Conservation (phyloP, 352 stramenopile species). For the Pythium sp. region DNA sequence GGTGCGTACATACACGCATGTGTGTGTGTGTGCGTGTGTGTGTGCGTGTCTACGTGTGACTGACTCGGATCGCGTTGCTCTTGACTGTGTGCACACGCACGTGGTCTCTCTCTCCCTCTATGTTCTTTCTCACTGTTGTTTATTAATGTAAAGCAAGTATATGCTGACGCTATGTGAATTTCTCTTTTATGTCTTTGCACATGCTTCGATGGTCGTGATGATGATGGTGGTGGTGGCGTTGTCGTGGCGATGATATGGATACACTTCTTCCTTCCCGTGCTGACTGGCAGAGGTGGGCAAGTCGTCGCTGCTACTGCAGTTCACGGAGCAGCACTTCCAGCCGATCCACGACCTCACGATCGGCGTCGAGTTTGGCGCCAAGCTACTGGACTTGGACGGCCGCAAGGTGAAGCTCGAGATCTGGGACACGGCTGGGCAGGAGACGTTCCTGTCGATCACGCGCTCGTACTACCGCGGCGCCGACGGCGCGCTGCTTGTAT, state of each 20-base stretch:
- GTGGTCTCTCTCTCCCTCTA: not conserved
- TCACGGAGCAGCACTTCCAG: slow-evolving; percentile 90
- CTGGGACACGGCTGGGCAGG: slow-evolving; percentile 90
- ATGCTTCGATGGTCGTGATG: not conserved
- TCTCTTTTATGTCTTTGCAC: not conserved
- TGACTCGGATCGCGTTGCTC: not conserved
- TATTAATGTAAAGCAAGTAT: not conserved
- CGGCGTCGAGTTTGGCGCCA: slow-evolving; percentile 89
- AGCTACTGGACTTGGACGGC: slow-evolving; percentile 80
- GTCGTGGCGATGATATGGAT: not conserved
- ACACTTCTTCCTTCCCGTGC: not conserved
- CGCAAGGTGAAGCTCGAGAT: slow-evolving; percentile 91
- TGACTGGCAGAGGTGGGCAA: slow-evolving; percentile 77
- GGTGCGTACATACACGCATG: slow-evolving; percentile 19
- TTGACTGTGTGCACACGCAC: not conserved
- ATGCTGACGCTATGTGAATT: not conserved
- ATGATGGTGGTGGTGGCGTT: not conserved
- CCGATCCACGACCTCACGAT: slow-evolving; percentile 90
- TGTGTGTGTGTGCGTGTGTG: not conserved
- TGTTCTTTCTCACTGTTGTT: slow-evolving; percentile 1
- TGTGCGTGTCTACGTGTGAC: not conserved
- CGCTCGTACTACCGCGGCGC: slow-evolving; percentile 87
- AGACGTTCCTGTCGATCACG: slow-evolving; percentile 89
- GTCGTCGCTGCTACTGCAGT: slow-evolving; percentile 88
- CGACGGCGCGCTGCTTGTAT: slow-evolving; percentile 86